A percentile compares a stretch with the other conserved stretches of the same genome.
phyloP scores from a whole-genome alignment of 1,139 yeast species.

The Lizanozyma gosingica region DNA sequence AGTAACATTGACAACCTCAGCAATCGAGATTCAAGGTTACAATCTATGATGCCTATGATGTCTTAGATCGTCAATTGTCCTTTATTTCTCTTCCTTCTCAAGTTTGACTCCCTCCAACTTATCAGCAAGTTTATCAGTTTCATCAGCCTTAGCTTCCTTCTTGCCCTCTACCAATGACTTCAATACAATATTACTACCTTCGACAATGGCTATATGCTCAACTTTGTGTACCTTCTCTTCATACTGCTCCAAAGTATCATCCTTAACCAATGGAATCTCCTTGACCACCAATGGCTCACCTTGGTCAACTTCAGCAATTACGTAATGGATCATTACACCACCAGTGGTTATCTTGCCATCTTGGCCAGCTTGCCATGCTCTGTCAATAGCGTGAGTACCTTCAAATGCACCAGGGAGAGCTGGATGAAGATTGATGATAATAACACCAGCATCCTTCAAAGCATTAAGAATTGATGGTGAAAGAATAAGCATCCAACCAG shows the following conservation, averaged over 20 bases:
- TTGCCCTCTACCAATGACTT: conserved; percentile 27
- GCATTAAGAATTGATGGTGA: conserved; percentile 70
- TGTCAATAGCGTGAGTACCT: conserved; percentile 92
- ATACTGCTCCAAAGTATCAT: conserved; percentile 70
- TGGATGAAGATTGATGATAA: conserved; percentile 89
- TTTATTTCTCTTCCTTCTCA: no score
- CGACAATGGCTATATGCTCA: conserved; percentile 89
- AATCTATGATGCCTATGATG: no score
- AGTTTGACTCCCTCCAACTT: not conserved
- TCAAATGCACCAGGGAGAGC: conserved; percentile 96
- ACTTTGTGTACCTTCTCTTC: conserved; percentile 74
- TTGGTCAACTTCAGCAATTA: conserved; percentile 87
- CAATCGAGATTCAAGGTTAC: no score
- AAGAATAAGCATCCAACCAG: conserved; percentile 96
- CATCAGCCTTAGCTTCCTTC: conserved; percentile 3
- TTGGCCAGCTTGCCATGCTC: conserved; percentile 95
- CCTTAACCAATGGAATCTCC: conserved; percentile 59
- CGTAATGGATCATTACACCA: conserved; percentile 97
- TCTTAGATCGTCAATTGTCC: no score
- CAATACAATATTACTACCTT: conserved; percentile 66
- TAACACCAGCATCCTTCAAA: conserved; percentile 49
- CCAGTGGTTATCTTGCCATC: conserved; percentile 65
- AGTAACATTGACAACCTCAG: no score
- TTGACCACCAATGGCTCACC: conserved; percentile 85
- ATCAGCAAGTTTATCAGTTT: not conserved